Percentiles rank a stretch among this genome's conserved stretches.
These are phyloP conservation scores for Beauveria sp. DNA, from an alignment of 2,329 filamentous ascomycete species.

Conservation along the genomic window DNA sequence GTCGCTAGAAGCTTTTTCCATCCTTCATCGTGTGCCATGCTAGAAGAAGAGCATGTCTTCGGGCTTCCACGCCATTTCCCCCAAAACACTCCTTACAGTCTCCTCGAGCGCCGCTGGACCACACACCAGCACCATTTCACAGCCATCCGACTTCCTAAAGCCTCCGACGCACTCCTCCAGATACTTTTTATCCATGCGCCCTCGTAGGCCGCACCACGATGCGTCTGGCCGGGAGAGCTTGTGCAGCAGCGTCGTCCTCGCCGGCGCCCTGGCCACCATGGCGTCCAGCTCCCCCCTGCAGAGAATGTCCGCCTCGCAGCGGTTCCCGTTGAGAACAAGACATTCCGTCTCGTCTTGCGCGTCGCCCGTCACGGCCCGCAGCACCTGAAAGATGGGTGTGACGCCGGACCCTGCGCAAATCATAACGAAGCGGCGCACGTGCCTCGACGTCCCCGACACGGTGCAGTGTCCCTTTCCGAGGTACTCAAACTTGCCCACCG, in stretches of 20 bases:
- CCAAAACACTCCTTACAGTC: conserved; percentile 45
- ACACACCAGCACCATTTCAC: conserved; percentile 67
- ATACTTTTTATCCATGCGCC: conserved; percentile 57
- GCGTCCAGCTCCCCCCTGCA: conserved; percentile 65
- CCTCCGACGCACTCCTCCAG: conserved; percentile 50
- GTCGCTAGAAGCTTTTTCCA: neutral
- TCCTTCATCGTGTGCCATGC: neutral
- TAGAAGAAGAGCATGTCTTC: conserved; percentile 72
- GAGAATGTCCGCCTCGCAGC: conserved; percentile 72
- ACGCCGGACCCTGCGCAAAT: conserved; percentile 84
- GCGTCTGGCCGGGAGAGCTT: conserved; percentile 57
- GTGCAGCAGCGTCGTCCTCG: conserved; percentile 58
- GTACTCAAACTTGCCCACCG: conserved; percentile 80
- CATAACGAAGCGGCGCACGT: conserved; percentile 69
- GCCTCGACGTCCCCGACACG: conserved; percentile 48
- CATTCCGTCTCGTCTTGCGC: conserved; percentile 57
- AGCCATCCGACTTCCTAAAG: conserved; percentile 27
- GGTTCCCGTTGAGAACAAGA: conserved; percentile 71
- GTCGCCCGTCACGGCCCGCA: conserved; percentile 65
- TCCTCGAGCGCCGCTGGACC: conserved; percentile 71
- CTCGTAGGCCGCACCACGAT: conserved; percentile 60
- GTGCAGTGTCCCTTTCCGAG: conserved; percentile 56
- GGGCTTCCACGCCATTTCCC: conserved; percentile 61
- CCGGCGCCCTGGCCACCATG: conserved; percentile 44
- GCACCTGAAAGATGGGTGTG: conserved; percentile 83